Evolutionary conservation across 345 rosid species (phyloP), one percentile per base, ranked within the genome.

Genomic region (Angophora floribunda): DNA sequence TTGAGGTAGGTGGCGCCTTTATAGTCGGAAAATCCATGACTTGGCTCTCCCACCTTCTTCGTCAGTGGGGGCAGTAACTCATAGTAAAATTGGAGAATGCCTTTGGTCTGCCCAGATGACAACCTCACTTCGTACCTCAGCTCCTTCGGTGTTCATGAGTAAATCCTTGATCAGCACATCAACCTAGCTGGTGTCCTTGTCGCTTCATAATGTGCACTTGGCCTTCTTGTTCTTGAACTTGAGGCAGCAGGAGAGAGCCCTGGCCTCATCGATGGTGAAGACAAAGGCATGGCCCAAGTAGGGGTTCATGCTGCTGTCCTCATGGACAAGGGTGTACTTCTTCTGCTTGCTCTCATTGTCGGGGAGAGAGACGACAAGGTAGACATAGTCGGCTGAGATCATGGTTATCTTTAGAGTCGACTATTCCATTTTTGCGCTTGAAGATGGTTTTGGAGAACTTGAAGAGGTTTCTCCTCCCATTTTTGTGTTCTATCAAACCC

Each of bases 151-250:
- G 88, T 86, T 22, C 61, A 70, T 88, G 70, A 94, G 90, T 32
- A 96, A 92, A 55, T 95, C 96, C 88, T 94, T 94, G 86, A 95
- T 28, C 50, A 95, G 95, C 15, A 96, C 93, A 26, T 88, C 87
- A 16, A 94, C 93, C 61, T 93, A 91, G 2, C 99, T 96, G 79
- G 94, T 88, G 12, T 89, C 90, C 86, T 89, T 91, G 70, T 94
- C 95, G 47, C 11, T 11, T 26, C 95, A 95, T 9, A 36, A 36
- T 36, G 86, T 26, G 6, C 96, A 91, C 52, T 93, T 94, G 3
- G 97, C 93, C 7, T 86, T 55, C 57, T 52, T 85, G 90, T 95
- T 87, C 89, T 91, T 85, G 92, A 94, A 21, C 5, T 88, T 55
- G 22, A 95, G 88, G 86, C 92, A 90, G 90, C 88, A 89, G 79